phyloP scores from a whole-genome alignment of 2,329 filamentous ascomycete genomes.

The Fusarium sp. region DNA sequence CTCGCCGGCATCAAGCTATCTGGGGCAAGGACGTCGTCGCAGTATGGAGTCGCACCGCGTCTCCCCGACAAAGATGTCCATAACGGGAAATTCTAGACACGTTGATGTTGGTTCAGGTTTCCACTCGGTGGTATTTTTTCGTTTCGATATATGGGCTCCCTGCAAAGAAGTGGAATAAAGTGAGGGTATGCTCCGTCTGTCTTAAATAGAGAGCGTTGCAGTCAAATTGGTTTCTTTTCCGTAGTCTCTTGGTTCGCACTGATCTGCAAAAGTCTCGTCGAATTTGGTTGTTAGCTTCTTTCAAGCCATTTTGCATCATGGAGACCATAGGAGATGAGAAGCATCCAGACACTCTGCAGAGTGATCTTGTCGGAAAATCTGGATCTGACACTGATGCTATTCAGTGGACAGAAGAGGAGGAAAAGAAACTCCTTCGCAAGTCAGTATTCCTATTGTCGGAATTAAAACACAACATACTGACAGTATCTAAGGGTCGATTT shows the following conservation, averaged over 20 bases:
- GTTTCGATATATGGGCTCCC: background rate
- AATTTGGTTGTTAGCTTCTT: background rate
- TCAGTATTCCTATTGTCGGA: constrained; percentile 7
- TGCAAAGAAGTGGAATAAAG: background rate
- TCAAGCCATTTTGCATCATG: background rate
- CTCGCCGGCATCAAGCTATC: background rate
- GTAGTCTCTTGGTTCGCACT: background rate
- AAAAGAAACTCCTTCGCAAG: constrained; percentile 42
- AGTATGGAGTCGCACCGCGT: background rate
- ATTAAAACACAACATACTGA: background rate
- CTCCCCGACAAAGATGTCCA: background rate
- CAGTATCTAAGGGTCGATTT: constrained; percentile 53
- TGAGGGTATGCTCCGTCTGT: background rate
- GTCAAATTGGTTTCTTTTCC: background rate
- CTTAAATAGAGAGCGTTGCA: constrained; percentile 1
- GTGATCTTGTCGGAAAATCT: constrained; percentile 9
- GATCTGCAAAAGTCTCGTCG: background rate
- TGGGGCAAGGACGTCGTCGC: background rate
- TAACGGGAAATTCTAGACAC: background rate
- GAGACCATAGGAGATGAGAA: constrained; percentile 3
- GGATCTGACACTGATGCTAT: constrained; percentile 5
- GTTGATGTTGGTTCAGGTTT: background rate
- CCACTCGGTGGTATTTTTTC: background rate
- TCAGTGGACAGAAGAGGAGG: constrained; percentile 41
- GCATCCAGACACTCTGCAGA: background rate